Evolutionary conservation across 345 rosid genomes (phyloP).

Genomic region (Eutrema heterophyllum): DNA sequence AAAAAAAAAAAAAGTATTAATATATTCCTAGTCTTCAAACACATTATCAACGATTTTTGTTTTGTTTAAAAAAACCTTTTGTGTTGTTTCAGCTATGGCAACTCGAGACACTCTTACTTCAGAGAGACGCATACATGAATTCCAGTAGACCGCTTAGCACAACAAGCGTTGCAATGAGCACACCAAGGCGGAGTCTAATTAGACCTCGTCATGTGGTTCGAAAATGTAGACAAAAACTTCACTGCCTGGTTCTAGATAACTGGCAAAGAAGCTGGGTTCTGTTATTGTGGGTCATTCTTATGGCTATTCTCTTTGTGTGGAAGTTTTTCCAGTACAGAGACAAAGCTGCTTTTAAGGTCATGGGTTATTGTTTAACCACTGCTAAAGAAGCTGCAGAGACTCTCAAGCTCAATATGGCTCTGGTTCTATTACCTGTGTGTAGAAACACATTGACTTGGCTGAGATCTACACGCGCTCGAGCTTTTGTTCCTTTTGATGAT

Average conservation of each 20-base stretch:
- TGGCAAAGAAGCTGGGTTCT: constrained; percentile 86
- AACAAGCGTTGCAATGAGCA: constrained; percentile 57
- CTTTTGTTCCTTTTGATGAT: constrained; percentile 72
- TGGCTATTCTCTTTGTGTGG: constrained; percentile 79
- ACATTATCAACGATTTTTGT: background rate
- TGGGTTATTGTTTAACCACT: constrained; percentile 76
- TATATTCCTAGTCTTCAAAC: background rate
- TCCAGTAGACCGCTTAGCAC: constrained; percentile 84
- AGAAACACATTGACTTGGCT: constrained; percentile 94
- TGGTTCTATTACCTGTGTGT: constrained; percentile 88
- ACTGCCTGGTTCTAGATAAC: constrained; percentile 59
- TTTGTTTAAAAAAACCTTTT: background rate
- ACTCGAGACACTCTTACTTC: constrained; percentile 83
- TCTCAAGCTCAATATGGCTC: constrained; percentile 95
- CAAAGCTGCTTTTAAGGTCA: constrained; percentile 68
- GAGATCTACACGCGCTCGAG: constrained; percentile 67
- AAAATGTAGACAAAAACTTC: constrained; percentile 35
- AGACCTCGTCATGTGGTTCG: constrained; percentile 38
- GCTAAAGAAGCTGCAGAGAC: constrained; percentile 99
- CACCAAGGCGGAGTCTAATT: constrained; percentile 47
- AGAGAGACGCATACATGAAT: constrained; percentile 85
- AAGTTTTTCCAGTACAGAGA: constrained; percentile 72
- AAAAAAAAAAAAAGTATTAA: background rate
- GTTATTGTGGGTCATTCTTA: constrained; percentile 52
- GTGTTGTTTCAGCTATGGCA: constrained; percentile 77